Base-by-base conservation (phyloP, 2,329 filamentous ascomycete species). In the Dactylellina cionopaga region DNA sequence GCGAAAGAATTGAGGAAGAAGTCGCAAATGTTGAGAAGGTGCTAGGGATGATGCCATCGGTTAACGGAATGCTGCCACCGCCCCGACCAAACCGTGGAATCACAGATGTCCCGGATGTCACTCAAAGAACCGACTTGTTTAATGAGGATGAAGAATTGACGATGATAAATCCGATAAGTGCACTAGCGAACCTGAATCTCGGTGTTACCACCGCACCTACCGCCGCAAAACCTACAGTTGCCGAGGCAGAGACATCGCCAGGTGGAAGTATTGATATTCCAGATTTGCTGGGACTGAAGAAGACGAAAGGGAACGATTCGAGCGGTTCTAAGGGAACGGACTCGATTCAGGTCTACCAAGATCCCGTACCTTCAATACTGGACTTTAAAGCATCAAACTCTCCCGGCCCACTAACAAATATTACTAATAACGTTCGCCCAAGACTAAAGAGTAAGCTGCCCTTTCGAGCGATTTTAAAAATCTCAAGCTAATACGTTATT, bases 1-100 rank as follows among this genome's bases (percentile, higher is more conserved):
- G 44, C 4, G 72, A 76, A 19, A 39, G 70, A 24, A 63, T 74
- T 37, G 76, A 77, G 56, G 76, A 77, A 44, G 76, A 76, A 27
- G 76, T 77, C 41, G 76, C 76, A 17, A 82, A 75, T 31, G 76
- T 78, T 15, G 75, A 76, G 24, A 74, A 78, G 31, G 76, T 78
- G 10, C 60, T 78, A 17, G 76, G 76, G 6, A 74, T 74, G 47
- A 75, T 77, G 46, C 76, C 76, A 6, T 71, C 71, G 19, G 73
- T 76, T 43, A 74, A 49, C 56, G 69, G 41, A 17, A 74, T 62
- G 72, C 58, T 52, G n/a, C 62, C 72, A 54, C 75, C 75, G 35
- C 75, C 52, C 24, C 52, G 69, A n/a, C 69, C 60, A 6, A 71
- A 47, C 55, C 62, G 37, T 64, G 74, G 65, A 55, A 70, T 54